Evolutionary conservation across 208 protist species (phyloP).

Genomic region (Paratrypanosoma confusum): DNA sequence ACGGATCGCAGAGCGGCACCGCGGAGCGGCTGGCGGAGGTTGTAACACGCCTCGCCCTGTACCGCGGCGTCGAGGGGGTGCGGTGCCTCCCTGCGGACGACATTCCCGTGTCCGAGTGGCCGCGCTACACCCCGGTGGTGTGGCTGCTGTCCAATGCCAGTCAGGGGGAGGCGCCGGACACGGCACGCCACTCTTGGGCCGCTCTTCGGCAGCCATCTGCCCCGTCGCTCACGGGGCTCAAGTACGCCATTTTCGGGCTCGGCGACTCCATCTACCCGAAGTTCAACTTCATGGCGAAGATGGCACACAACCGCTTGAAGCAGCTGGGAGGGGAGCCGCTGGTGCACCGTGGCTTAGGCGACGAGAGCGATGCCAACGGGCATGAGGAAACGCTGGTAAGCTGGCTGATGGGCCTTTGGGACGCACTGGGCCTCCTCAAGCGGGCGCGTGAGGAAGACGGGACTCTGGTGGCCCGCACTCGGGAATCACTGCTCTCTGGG

Average conservation of each 20-base stretch:
- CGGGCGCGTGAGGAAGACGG: too few relatives aligned
- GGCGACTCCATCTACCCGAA: slow-evolving; percentile 84
- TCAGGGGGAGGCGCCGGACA: slow-evolving; percentile 72
- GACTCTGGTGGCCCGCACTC: too few relatives aligned
- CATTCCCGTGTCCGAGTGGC: slow-evolving; percentile 35
- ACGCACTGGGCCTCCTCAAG: slow-evolving; percentile 28
- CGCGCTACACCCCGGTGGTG: slow-evolving; percentile 21
- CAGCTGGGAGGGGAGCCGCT: slow-evolving; percentile 71
- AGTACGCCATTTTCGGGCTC: slow-evolving; percentile 84
- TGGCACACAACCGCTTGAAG: slow-evolving; percentile 81
- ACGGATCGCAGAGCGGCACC: slow-evolving; percentile 73
- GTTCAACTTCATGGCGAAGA: slow-evolving; percentile 90
- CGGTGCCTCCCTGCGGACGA: slow-evolving; percentile 54
- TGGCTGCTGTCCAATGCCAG: slow-evolving; percentile 73
- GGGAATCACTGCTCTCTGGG: too few relatives aligned
- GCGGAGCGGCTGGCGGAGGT: slow-evolving; percentile 55
- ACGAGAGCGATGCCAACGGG: slow-evolving; percentile 84
- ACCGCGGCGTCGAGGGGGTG: slow-evolving; percentile 28
- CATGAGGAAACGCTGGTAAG: slow-evolving; percentile 53
- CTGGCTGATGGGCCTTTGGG: slow-evolving; percentile 60
- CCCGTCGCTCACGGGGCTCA: slow-evolving; percentile 34
- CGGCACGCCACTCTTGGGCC: slow-evolving; percentile 57
- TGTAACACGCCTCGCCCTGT: slow-evolving; percentile 39
- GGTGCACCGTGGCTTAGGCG: slow-evolving; percentile 71
- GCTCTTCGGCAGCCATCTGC: slow-evolving; percentile 27